Conservation (phyloP, 2,329 filamentous ascomycete species). For the Cordyceps cateniannulata region DNA sequence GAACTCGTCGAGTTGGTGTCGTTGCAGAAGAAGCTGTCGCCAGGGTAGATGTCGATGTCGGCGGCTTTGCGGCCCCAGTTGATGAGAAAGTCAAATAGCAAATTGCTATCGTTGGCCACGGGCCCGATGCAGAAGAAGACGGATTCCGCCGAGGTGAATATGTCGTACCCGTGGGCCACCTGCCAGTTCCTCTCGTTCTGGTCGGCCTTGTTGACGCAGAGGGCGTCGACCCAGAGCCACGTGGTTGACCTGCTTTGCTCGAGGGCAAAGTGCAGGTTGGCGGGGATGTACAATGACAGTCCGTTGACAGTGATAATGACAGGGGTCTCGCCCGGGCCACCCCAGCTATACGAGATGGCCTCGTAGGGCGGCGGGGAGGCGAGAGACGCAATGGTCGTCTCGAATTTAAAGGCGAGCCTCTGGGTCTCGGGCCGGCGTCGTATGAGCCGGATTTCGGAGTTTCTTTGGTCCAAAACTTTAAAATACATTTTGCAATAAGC, state of each 20-base stretch:
- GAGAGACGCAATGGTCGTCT: background rate
- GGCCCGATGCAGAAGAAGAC: slow-evolving; percentile 2
- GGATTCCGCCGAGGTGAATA: background rate
- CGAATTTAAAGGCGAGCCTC: background rate
- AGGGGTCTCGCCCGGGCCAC: background rate
- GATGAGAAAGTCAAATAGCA: background rate
- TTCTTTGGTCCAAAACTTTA: background rate
- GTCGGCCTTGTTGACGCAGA: background rate
- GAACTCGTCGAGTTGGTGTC: background rate
- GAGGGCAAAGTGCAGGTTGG: background rate
- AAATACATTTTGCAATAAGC: background rate
- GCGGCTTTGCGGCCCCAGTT: background rate
- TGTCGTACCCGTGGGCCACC: background rate
- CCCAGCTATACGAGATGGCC: slow-evolving; percentile 1
- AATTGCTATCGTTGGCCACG: background rate
- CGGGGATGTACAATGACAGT: background rate
- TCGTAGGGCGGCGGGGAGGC: background rate
- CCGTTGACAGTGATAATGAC: background rate
- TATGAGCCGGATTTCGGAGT: background rate
- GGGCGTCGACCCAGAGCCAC: slow-evolving; percentile 1
- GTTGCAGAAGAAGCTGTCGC: background rate
- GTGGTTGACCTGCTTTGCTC: background rate
- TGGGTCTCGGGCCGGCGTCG: background rate
- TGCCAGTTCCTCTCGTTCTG: background rate
- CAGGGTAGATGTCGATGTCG: background rate